phyloP scores from a whole-genome alignment of 257 asterid genomes.

The Nicotiana attenuata region DNA sequence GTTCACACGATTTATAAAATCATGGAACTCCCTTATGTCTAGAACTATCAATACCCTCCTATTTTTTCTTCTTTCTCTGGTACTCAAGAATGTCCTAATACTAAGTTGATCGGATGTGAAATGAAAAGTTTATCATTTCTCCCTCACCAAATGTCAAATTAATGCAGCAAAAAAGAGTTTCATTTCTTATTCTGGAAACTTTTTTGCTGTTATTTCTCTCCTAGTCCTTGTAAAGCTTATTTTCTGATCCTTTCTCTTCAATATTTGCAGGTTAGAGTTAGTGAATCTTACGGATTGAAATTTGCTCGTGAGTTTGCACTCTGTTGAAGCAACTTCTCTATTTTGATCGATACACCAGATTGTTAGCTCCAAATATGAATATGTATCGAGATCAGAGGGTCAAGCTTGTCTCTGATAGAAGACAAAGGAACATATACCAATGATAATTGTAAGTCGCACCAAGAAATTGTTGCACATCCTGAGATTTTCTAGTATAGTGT shows the following conservation, averaged over 20 bases:
- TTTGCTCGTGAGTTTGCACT: slow-evolving; percentile 97
- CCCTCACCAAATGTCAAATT: too few species aligned
- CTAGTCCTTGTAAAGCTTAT: neutral
- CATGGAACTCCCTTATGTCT: neutral
- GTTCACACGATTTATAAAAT: neutral
- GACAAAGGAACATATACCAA: slow-evolving; percentile 32
- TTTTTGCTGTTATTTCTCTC: neutral
- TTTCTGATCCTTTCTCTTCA: neutral
- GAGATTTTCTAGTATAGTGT: neutral
- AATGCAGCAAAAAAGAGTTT: neutral
- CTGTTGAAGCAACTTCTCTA: slow-evolving; percentile 93
- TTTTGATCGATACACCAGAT: slow-evolving; percentile 86
- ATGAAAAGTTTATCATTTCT: neutral
- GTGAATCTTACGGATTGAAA: slow-evolving; percentile 92
- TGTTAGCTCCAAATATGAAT: slow-evolving; percentile 90
- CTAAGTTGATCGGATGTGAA: neutral
- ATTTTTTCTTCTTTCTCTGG: neutral
- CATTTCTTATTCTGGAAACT: neutral
- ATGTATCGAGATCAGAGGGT: slow-evolving; percentile 94
- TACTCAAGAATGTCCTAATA: neutral
- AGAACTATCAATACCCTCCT: neutral
- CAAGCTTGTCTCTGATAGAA: slow-evolving; percentile 52
- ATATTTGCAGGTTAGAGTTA: slow-evolving; percentile 63
- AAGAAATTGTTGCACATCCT: neutral
- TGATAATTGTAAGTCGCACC: slow-evolving; percentile 9